Evolutionary conservation across 176 grass and related monocot genomes (phyloP).

Genomic region (Thalia dealbata): DNA sequence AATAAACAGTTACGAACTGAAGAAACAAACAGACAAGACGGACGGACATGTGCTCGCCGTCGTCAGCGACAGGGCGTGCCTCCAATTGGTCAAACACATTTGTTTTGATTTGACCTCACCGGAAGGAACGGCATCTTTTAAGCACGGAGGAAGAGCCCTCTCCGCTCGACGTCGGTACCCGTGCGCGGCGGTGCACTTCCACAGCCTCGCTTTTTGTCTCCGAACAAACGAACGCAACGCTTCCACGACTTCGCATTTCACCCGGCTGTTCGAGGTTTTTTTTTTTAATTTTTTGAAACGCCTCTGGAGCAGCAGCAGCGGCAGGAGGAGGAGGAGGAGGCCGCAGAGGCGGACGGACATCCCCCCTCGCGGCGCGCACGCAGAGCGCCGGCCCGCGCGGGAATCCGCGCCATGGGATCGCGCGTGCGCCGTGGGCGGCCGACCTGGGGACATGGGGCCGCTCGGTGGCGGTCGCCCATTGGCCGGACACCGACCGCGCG

Average conservation of each 20-base stretch:
- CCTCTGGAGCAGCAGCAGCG: no score
- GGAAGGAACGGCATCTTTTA: not conserved
- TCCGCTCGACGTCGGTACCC: not conserved
- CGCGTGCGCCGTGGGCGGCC: not conserved
- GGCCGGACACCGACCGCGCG: not conserved
- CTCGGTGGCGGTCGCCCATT: not conserved
- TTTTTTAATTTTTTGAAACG: no score
- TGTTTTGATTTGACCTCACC: not conserved
- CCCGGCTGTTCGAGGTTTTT: no score
- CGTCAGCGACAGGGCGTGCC: not conserved
- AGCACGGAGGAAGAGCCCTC: not conserved
- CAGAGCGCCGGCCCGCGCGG: no score
- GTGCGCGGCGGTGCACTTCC: no score
- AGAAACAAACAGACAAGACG: no score
- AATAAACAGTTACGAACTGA: no score
- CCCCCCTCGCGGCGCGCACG: no score
- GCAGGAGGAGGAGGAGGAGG: no score
- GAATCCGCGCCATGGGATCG: not conserved
- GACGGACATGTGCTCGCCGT: not conserved
- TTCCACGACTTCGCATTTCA: no score
- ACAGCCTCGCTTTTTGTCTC: not conserved
- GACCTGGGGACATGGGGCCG: not conserved
- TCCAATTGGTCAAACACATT: not conserved
- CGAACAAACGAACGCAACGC: no score
- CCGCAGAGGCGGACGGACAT: no score